These are phyloP conservation scores for Erysiphe pisi DNA, from an alignment of 2,329 filamentous ascomycete genomes.

Conservation along the genomic window DNA sequence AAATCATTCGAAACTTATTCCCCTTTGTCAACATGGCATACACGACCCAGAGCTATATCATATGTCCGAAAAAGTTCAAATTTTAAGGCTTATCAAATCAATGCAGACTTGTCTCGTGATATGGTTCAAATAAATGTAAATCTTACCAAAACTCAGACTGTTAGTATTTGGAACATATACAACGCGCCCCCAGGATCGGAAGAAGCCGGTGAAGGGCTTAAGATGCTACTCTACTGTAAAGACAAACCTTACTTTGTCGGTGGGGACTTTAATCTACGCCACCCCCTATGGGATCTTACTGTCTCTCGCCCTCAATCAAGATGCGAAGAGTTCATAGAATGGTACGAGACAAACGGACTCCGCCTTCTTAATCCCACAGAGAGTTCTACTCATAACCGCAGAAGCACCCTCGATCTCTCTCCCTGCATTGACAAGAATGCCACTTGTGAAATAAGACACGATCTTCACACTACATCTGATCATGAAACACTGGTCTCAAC, in stretches of 20 bases:
- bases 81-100: neutral
- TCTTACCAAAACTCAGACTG: neutral
- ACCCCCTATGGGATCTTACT: no score
- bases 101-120: neutral
- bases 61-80: no score
- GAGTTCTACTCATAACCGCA: neutral
- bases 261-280: no score
- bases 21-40: no score
- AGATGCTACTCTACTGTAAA: neutral
- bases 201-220: neutral
- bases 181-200: neutral
- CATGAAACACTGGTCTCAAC: constrained; percentile 14
- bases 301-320: no score
- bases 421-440: neutral
- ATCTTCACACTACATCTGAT: constrained; percentile 25
- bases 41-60: no score
- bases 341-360: no score
- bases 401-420: neutral
- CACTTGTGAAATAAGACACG: neutral
- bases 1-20: no score
- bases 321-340: no score
- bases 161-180: constrained; percentile 9
- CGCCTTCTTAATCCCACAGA: neutral
- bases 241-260: constrained; percentile 19
- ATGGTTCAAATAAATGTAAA: neutral